Evolutionary conservation across 805 yeast genomes (phyloP).

Genomic region (Martiniozyma abietophila): DNA sequence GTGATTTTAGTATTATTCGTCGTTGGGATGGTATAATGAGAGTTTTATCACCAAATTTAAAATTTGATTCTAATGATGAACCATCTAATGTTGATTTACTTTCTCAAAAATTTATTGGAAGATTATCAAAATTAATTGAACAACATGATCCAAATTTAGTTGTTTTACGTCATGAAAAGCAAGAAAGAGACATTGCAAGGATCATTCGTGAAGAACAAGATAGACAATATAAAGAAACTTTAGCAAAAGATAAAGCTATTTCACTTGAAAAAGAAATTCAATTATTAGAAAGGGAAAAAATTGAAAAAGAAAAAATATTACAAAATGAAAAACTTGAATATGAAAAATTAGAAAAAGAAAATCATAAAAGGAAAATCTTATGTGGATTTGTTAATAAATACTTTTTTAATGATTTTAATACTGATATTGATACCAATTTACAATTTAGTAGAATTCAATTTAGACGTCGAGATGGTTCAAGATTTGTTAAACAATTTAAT

Average conservation of each 20-base stretch:
- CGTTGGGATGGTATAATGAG: constrained; percentile 1
- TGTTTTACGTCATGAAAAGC: constrained; percentile 49
- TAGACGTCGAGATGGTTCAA: constrained; percentile 44
- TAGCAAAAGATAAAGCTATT: constrained; percentile 47
- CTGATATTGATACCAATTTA: constrained; percentile 7
- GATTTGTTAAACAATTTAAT: constrained; percentile 36
- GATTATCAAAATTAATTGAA: constrained; percentile 34
- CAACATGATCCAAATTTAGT: constrained; percentile 54
- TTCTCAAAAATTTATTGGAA: constrained; percentile 24
- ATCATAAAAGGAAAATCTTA: constrained; percentile 3
- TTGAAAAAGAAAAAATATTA: constrained; percentile 9
- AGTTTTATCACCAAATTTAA: neutral
- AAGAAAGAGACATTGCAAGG: constrained; percentile 50
- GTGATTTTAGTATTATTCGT: constrained; percentile 1
- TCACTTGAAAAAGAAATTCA: constrained; percentile 33
- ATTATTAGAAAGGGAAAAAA: constrained; percentile 19
- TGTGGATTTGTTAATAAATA: constrained; percentile 6
- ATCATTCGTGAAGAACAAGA: constrained; percentile 57
- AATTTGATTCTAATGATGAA: neutral
- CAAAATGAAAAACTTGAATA: constrained; percentile 17
- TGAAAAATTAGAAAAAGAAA: constrained; percentile 10
- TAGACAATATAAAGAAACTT: constrained; percentile 51
- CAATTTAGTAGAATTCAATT: constrained; percentile 35
- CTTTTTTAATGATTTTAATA: constrained; percentile 1
- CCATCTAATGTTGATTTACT: too few species aligned